Conservation (phyloP, 805 yeast species). For the Saturnispora sekii region DNA sequence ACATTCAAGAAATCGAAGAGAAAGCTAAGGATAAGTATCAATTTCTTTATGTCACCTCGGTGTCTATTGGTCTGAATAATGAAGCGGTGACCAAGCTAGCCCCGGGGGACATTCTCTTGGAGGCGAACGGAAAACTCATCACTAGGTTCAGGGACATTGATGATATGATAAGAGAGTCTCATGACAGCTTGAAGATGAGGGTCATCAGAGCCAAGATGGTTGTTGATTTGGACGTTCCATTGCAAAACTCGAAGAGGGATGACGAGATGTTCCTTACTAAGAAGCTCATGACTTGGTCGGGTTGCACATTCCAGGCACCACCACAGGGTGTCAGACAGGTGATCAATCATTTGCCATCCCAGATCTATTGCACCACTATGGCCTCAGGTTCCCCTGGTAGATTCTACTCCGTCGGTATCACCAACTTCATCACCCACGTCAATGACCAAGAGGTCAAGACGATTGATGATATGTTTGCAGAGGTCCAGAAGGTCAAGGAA, state of each 20-base stretch:
- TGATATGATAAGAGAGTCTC: conserved; percentile 24
- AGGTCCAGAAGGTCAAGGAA: conserved; percentile 65
- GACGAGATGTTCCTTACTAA: conserved; percentile 38
- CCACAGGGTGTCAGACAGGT: conserved; percentile 88
- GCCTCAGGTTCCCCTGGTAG: conserved; percentile 79
- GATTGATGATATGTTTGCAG: conserved; percentile 54
- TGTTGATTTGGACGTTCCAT: conserved; percentile 50
- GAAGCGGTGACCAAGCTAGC: conserved; percentile 27
- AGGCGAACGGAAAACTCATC: conserved; percentile 57
- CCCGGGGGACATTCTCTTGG: conserved; percentile 69
- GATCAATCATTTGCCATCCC: conserved; percentile 65
- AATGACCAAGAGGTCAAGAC: conserved; percentile 68
- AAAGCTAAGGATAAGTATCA: conserved; percentile 51
- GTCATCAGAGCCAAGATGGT: conserved; percentile 66
- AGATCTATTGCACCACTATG: conserved; percentile 71
- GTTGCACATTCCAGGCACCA: conserved; percentile 77
- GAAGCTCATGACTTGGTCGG: conserved; percentile 72
- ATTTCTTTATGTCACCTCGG: conserved; percentile 60
- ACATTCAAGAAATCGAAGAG: conserved; percentile 61
- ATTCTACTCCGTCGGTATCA: conserved; percentile 68
- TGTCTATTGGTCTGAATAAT: conserved; percentile 30
- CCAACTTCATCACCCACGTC: conserved; percentile 83
- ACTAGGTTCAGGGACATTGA: conserved; percentile 60
- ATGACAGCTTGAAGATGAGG: conserved; percentile 39
- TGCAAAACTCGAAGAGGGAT: conserved; percentile 44